A percentile compares a stretch with the other conserved stretches of the same genome.
phyloP scores from a whole-genome alignment of 1,284 basidiomycete genomes.

The Lentinula novae-zelandiae region DNA sequence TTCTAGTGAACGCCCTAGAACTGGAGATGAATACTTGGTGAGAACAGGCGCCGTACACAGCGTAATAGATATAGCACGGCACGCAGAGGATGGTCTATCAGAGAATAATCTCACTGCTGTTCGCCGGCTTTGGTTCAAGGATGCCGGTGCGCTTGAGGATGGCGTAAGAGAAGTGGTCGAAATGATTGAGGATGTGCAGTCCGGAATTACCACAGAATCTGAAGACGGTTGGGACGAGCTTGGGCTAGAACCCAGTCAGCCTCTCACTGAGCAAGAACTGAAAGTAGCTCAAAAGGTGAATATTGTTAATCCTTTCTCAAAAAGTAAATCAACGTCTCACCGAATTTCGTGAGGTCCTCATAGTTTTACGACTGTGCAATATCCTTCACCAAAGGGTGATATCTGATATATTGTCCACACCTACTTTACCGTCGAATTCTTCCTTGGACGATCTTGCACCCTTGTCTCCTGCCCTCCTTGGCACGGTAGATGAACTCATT shows the following conservation, averaged over 20 bases:
- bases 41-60: conserved; percentile 64
- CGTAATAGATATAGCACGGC: conserved; percentile 50
- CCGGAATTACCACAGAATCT: conserved; percentile 28
- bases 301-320: background rate
- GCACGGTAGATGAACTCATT: conserved; percentile 60
- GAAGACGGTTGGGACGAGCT: conserved; percentile 69
- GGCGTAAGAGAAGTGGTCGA: conserved; percentile 54
- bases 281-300: conserved; percentile 48
- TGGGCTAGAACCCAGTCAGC: conserved; percentile 39
- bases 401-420: conserved; percentile 42
- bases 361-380: conserved; percentile 54
- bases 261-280: conserved; percentile 40
- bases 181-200: conserved; percentile 41
- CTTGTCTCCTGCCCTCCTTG: conserved; percentile 48
- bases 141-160: conserved; percentile 60
- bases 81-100: conserved; percentile 41
- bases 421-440: conserved; percentile 18
- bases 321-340: conserved; percentile 9
- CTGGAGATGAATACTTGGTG: conserved; percentile 53
- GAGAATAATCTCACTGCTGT: conserved; percentile 59
- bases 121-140: conserved; percentile 47
- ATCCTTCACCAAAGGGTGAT: conserved; percentile 60
- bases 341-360: conserved; percentile 42
- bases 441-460: conserved; percentile 48
- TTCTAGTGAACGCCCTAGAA: conserved; percentile 16